phyloP scores from a whole-genome alignment of 2,329 filamentous ascomycete species.

The Ophiostoma piceae region DNA sequence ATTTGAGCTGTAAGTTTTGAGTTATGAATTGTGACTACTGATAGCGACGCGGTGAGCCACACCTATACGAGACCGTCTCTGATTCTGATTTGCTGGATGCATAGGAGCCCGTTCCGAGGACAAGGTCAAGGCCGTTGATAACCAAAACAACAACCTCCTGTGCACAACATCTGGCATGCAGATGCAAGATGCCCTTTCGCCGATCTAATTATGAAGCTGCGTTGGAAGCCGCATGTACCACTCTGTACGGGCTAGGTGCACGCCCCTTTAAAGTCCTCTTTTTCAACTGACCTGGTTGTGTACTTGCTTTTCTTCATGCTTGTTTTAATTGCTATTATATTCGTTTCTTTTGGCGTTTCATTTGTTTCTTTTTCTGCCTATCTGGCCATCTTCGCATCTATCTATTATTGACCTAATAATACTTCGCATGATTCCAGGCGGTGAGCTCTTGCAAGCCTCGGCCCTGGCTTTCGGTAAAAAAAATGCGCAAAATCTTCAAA shows the following conservation, averaged over 20 bases:
- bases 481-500: background rate
- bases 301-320: background rate
- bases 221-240: background rate
- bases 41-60: background rate
- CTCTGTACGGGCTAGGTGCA: background rate
- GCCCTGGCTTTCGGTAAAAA: background rate
- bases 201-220: conserved; percentile 3
- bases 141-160: background rate
- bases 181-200: background rate
- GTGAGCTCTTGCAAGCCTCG: background rate
- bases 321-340: background rate
- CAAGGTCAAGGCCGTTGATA: background rate
- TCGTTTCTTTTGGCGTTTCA: background rate
- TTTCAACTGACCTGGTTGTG: background rate
- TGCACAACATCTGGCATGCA: conserved; percentile 10
- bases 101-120: background rate
- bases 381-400: background rate
- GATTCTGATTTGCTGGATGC: background rate
- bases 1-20: background rate
- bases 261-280: background rate
- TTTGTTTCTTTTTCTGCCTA: background rate
- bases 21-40: background rate
- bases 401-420: background rate
- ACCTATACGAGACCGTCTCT: background rate
- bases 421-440: background rate